Base-by-base conservation (phyloP, 1,139 yeast genomes). In the Yamadazyma pseudoaaseri region DNA sequence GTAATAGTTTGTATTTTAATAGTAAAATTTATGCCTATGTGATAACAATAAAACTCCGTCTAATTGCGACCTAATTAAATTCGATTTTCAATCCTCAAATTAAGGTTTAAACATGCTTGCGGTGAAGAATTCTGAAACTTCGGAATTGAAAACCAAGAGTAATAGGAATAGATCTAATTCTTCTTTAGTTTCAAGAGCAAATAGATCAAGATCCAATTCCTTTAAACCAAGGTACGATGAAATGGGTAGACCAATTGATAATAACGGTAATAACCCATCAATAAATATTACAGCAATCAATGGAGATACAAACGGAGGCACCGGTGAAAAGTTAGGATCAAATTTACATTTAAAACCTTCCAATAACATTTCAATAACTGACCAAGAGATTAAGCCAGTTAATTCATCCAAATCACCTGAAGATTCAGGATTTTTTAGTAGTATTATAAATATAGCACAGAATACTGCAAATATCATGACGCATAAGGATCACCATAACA, bases 361-460 rank as follows among this genome's bases (percentile, higher is more conserved):
- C 13, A 22, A 25, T 17, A 20, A 10, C 6, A 16, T 26, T 17
- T 29, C 37, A 4, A 16, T 39, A 4, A 28, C 20, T 20, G 30
- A 35, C 13, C 43, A 37, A 11, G 33, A 35, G 11, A 34, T 36
- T 29, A 29, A 30, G 15, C 24, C 41, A 15, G 33, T 42, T 10
- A 39, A 41, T 13, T 21, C 29, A 6, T 26, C 24, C 7, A 31
- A 31, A 9, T 26, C 37, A 2, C 23, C 28, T 10, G 46, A 43
- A 18, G 49, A 46, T 21, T 31, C 44, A 8, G 49, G 51, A 9
- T 22, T 61, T 16, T 37, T 61, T 14, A 51, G 61, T 2, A 54
- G 64, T 6, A 49, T 61, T n/a, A 32, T 60, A 26, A 51, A 43
- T 35, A 65, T 57, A 13, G 65, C 65, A 10, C 64, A 58, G 34